Evolutionary conservation across 2,329 filamentous ascomycete species (phyloP).

Genomic region (Nigrospora sphaerica): DNA sequence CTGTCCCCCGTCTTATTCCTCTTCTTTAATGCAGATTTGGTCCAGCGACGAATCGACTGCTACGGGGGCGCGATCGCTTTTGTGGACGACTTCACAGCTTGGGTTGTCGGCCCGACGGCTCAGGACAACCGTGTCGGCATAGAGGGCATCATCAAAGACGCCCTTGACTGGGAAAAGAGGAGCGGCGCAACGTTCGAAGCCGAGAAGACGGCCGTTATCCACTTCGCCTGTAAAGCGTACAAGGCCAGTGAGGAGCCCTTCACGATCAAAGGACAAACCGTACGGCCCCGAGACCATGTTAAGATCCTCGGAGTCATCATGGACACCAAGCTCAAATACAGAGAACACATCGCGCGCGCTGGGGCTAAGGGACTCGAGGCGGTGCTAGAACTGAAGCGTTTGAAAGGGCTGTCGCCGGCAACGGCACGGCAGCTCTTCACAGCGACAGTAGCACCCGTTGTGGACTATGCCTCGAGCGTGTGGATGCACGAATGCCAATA

Average conservation of each 20-base stretch:
- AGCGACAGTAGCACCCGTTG: too few species aligned
- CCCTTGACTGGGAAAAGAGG: conserved; percentile 11
- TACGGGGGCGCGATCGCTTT: too few species aligned
- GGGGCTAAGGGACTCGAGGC: not conserved
- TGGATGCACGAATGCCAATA: too few species aligned
- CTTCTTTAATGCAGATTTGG: too few species aligned
- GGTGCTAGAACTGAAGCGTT: not conserved
- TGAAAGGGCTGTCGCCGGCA: too few species aligned
- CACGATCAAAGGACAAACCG: not conserved
- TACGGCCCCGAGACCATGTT: not conserved
- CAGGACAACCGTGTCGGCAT: conserved; percentile 11
- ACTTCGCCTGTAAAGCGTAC: conserved; percentile 45
- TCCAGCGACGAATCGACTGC: too few species aligned
- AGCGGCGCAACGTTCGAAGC: conserved; percentile 12
- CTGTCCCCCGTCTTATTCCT: too few species aligned
- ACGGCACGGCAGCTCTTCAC: too few species aligned
- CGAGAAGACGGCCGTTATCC: conserved; percentile 50
- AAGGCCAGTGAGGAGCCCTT: conserved; percentile 25
- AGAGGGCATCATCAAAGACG: conserved; percentile 12
- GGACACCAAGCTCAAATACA: conserved; percentile 8
- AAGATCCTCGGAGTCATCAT: conserved; percentile 14
- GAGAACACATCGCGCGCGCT: conserved; percentile 7
- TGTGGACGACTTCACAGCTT: too few species aligned
- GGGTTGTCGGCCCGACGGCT: not conserved
- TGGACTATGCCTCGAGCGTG: too few species aligned